Percentiles rank a stretch among this genome's conserved stretches.
Evolutionary conservation across 2,329 filamentous ascomycete species (phyloP).

Genomic region (Eutypa lata): DNA sequence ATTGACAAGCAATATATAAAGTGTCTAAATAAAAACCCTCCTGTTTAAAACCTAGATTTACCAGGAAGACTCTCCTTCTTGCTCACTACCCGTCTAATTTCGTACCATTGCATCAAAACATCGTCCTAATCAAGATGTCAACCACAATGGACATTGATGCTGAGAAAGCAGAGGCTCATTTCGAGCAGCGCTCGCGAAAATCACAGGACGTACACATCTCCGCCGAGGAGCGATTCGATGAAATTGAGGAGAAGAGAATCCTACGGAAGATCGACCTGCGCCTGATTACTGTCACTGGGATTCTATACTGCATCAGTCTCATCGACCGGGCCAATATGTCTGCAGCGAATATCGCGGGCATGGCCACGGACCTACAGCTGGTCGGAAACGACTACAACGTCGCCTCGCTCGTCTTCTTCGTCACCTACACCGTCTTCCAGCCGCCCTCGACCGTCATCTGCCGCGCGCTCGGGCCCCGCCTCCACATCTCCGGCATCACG

Average conservation of each 20-base stretch:
- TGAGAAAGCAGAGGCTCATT: not conserved
- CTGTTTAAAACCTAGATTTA: too few species aligned
- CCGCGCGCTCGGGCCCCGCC: slow-evolving; percentile 61
- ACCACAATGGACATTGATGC: not conserved
- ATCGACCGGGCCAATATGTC: slow-evolving; percentile 79
- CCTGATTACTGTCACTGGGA: slow-evolving; percentile 58
- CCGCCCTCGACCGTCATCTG: slow-evolving; percentile 67
- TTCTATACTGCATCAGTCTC: slow-evolving; percentile 71
- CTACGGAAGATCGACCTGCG: slow-evolving; percentile 67
- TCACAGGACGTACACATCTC: slow-evolving; percentile 19
- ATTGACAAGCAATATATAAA: too few species aligned
- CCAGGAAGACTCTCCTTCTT: too few species aligned
- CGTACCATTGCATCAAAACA: too few species aligned
- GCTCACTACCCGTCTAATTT: too few species aligned
- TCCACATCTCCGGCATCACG: slow-evolving; percentile 53
- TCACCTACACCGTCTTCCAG: slow-evolving; percentile 70
- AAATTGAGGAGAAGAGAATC: slow-evolving; percentile 63
- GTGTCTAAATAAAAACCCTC: too few species aligned
- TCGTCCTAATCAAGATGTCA: too few species aligned
- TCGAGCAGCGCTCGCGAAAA: not conserved
- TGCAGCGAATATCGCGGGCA: slow-evolving; percentile 69
- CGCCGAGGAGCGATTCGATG: slow-evolving; percentile 45
- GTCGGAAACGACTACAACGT: slow-evolving; percentile 39
- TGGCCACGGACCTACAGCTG: slow-evolving; percentile 46
- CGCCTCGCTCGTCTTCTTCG: slow-evolving; percentile 70